A percentile compares a stretch with the other conserved stretches of the same genome.
phyloP scores from a whole-genome alignment of 106 monocot genomes.

The Acanthochlamys bracteata region DNA sequence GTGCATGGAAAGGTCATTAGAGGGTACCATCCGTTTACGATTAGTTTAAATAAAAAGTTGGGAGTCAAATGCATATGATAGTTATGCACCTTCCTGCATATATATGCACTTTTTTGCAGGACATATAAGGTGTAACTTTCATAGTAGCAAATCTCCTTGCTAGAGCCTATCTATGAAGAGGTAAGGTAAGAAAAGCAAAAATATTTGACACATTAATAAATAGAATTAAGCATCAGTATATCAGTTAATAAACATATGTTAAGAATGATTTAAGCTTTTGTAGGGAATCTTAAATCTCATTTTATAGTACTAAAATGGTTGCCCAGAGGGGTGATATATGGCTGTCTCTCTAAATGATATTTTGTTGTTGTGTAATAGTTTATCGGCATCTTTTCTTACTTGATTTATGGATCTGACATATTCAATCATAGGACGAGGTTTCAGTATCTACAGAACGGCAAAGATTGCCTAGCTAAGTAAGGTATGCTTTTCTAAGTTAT shows the following conservation, averaged over 20 bases:
- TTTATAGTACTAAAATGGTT: too few species aligned
- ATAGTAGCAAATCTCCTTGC: not conserved
- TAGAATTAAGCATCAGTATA: too few species aligned
- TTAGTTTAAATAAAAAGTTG: not conserved
- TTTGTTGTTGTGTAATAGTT: too few species aligned
- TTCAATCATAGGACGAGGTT: slow-evolving; percentile 24
- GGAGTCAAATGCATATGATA: not conserved
- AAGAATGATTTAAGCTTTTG: too few species aligned
- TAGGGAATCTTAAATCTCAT: too few species aligned
- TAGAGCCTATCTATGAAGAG: slow-evolving; percentile 68
- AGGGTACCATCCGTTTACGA: slow-evolving; percentile 23
- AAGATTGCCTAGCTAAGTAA: slow-evolving; percentile 25
- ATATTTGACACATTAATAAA: too few species aligned
- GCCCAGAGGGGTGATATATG: too few species aligned
- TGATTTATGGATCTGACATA: too few species aligned
- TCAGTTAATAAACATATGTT: too few species aligned
- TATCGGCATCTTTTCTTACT: too few species aligned
- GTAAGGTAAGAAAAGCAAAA: slow-evolving; percentile 24
- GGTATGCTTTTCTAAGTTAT: slow-evolving; percentile 12
- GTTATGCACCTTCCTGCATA: not conserved
- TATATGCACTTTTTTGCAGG: slow-evolving; percentile 20
- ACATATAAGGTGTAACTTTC: slow-evolving; percentile 10
- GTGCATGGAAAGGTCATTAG: slow-evolving; percentile 57
- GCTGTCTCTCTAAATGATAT: too few species aligned
- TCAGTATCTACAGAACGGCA: slow-evolving; percentile 39